Base-by-base conservation (phyloP, 2,329 filamentous ascomycete species). In the Aspergillus brasiliensis region DNA sequence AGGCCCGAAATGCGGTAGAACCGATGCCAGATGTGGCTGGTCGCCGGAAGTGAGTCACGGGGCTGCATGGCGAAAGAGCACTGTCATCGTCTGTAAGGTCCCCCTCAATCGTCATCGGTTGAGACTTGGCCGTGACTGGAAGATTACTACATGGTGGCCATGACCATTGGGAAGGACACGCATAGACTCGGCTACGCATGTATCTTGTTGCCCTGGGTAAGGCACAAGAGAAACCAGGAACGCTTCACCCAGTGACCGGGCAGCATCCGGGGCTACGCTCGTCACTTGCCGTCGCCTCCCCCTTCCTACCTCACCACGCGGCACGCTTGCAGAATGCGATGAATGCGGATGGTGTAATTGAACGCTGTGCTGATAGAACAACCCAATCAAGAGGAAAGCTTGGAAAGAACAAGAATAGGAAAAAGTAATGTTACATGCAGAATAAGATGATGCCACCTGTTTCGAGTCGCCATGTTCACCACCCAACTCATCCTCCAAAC, bases 21-120 rank as follows among this genome's bases (percentile, higher is more conserved):
- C 59, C n/a, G 46, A n/a, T 17, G 46, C 59, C 59, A 28, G 46
- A 27, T 49, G 46, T 49, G 46, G 46, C 46, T 49, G 46, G 46
- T 49, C 17, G 27, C 46, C 46, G 23, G 23, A 11, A 15, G 27
- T 3, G 23, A 44, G 59, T 58, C 53, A 61, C 63, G 62, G 60
- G 62, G 54, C 31, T 48, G 44, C 40, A n/a, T 51, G 46, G 28
- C 42, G 19, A 34, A 34, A 34, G 31, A 57, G 48, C 58, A 63
- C 47, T 44, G 52, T 54, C 49, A 63, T 67, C 58, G 62, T 57
- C 58, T 61, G 57, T 59, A 60, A 65, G 64, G 62, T 59, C 57
- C 59, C 28, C 49, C 34, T 19, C 31, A 21, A 38, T 52, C 49
- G 49, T 42, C 51, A 42, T 44, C 51, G 27, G 27, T 17, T 23